Conservation (phyloP, 75 land plant genomes). For the Picea sitchensis region DNA sequence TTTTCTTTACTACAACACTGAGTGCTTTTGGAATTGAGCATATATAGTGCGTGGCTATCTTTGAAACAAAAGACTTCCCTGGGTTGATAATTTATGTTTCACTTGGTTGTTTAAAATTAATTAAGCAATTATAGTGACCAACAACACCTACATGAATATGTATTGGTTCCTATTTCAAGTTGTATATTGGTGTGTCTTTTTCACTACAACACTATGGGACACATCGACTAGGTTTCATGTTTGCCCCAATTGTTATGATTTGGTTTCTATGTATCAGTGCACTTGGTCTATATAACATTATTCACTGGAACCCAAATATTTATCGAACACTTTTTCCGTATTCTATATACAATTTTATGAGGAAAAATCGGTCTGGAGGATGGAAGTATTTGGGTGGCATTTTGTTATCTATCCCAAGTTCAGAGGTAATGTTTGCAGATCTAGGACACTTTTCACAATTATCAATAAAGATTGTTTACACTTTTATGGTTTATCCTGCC, state of each 20-base stretch:
- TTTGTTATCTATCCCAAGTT: constrained; percentile 58
- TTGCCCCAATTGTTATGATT: constrained; percentile 51
- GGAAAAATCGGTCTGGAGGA: constrained; percentile 30
- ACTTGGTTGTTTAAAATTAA: too few species aligned
- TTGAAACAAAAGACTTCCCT: too few species aligned
- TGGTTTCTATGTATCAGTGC: constrained; percentile 60
- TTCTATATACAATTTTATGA: constrained; percentile 44
- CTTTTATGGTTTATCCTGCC: constrained; percentile 64
- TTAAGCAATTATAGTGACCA: too few species aligned
- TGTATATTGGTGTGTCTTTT: constrained; percentile 57
- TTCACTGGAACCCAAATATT: constrained; percentile 42
- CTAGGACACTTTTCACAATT: constrained; percentile 82
- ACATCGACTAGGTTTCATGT: constrained; percentile 47
- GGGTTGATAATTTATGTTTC: too few species aligned
- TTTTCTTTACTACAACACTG: too few species aligned
- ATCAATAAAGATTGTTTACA: constrained; percentile 80
- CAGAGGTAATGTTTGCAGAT: constrained; percentile 96
- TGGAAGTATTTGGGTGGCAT: constrained; percentile 57
- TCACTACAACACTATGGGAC: constrained; percentile 65
- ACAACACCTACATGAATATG: constrained; percentile 12
- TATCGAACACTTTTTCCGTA: constrained; percentile 50
- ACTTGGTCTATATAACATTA: constrained; percentile 54
- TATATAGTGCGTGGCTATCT: too few species aligned
- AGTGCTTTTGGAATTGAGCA: too few species aligned
- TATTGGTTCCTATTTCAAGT: constrained; percentile 46